Evolutionary conservation across 768 basidiomycete species (phyloP), one percentile per base, ranked within the genome.

Genomic region (Pleurotus ostreatus): DNA sequence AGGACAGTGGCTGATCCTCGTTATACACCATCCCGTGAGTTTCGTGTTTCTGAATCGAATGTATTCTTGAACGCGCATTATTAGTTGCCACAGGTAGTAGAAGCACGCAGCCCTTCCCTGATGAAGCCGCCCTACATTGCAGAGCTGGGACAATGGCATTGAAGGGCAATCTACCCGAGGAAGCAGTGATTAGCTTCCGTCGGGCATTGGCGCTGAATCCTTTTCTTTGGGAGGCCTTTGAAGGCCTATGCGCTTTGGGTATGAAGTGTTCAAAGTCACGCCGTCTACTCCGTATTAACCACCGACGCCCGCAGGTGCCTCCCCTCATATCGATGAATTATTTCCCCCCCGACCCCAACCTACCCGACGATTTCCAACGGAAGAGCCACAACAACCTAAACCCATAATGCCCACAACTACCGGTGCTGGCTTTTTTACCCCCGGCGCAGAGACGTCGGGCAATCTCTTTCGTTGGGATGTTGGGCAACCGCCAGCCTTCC

Each of bases 191-290:
- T 54, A 86, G 84, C 65, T 95, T 88, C 68, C 78, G 78, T 46
- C 81, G 85, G 57, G 89, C 92, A 23, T 75, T 97, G 58, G 68
- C 75, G 12, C 67, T 85, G 46, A 86, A 92, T 65, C 90, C 92
- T 30, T 81, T 91, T 67, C 71, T 94, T 54, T 96, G 93, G 93
- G 94, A 97, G 68, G 94, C 94, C 4, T 89, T 94, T 63, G 91
- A 94, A 65, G 93, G 91, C 0, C 69, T 97, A 34, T 96, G 94
- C 67, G 71, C 79, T 26, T 71, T 92, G 45, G 94, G 94, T 89
- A 39, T 16, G 51, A 9, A 2, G 5, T 37, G 9, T 12, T 63
- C 51, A 77, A 71, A 59, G 41, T n/a, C 53, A 37, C 54, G 37
- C 34, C n/a, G 26, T 59, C 37, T 56, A 55, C 39, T 59, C 25